phyloP scores from a whole-genome alignment of 2,329 filamentous ascomycete species.

The Phoma herbarum region DNA sequence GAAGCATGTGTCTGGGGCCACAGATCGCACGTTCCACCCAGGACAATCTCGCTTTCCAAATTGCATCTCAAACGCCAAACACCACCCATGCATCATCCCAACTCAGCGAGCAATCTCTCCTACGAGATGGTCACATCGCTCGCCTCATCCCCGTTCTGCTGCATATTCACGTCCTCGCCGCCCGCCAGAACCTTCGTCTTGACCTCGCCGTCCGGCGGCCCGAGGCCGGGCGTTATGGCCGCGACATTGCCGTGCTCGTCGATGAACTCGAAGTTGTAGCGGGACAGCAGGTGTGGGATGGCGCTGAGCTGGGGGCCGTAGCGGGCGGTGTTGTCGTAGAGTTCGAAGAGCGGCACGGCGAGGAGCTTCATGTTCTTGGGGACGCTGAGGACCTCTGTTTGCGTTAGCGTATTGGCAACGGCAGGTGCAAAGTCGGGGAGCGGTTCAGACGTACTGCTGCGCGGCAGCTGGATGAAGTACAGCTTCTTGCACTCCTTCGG shows the following conservation, averaged over 20 bases:
- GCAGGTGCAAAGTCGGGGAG: no score
- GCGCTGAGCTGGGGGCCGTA: conserved; percentile 97
- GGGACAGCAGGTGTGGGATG: conserved; percentile 91
- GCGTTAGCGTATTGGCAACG: conserved; percentile 30
- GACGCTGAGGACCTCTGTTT: conserved; percentile 86
- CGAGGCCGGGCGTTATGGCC: conserved; percentile 82
- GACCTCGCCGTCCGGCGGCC: conserved; percentile 55
- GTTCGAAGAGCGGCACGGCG: conserved; percentile 93
- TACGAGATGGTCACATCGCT: conserved; percentile 49
- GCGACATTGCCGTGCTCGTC: conserved; percentile 91
- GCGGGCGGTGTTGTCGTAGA: conserved; percentile 95
- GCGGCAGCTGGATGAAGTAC: conserved; percentile 93
- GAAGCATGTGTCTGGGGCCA: no score
- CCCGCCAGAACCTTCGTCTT: conserved; percentile 51
- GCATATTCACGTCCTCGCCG: conserved; percentile 50
- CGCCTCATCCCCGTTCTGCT: conserved; percentile 48
- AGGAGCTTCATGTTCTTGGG: conserved; percentile 99
- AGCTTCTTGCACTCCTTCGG: conserved; percentile 99
- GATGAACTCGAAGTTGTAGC: conserved; percentile 98
- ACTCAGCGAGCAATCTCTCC: not conserved
- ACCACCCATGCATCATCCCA: conserved; percentile 1
- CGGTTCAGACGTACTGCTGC: conserved; percentile 79
- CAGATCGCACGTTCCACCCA: no score
- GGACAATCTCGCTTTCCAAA: not conserved
- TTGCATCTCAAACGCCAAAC: conserved; percentile 4